Conservation (phyloP, 371 early-diverging fungal species). For the Zychaea mexicana region DNA sequence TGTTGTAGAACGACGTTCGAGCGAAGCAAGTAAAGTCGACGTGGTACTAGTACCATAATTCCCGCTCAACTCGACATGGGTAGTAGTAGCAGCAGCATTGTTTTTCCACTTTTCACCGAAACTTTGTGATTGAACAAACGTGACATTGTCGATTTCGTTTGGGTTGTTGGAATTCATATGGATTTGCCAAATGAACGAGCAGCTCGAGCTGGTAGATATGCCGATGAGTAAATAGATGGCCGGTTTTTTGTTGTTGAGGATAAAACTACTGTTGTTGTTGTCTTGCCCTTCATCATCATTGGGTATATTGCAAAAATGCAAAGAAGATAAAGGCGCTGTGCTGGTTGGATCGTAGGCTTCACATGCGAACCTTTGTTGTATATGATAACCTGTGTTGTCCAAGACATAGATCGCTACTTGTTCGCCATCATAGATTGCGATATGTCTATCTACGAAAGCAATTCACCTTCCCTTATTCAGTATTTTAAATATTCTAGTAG, state of each 20-base stretch:
- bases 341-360: constrained; percentile 14
- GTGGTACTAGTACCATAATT: constrained; percentile 11
- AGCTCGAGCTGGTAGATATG: constrained; percentile 15
- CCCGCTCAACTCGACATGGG: neutral
- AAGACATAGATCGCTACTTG: constrained; percentile 29
- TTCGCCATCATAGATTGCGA: constrained; percentile 42
- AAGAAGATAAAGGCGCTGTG: constrained; percentile 22
- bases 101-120: constrained; percentile 1
- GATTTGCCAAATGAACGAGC: constrained; percentile 31
- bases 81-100: neutral
- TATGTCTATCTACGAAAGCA: constrained; percentile 25
- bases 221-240: constrained; percentile 31
- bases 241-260: neutral
- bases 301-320: constrained; percentile 36
- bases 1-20: neutral
- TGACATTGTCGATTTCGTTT: neutral
- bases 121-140: constrained; percentile 5
- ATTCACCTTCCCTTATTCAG: neutral
- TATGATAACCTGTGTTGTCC: constrained; percentile 29
- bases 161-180: neutral
- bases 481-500: neutral
- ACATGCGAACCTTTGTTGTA: constrained; percentile 30
- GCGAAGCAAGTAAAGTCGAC: constrained; percentile 7
- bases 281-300: neutral
- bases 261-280: neutral